These are phyloP conservation scores for Metschnikowia peoriensis DNA, from an alignment of 805 yeast genomes.

Conservation along the genomic window DNA sequence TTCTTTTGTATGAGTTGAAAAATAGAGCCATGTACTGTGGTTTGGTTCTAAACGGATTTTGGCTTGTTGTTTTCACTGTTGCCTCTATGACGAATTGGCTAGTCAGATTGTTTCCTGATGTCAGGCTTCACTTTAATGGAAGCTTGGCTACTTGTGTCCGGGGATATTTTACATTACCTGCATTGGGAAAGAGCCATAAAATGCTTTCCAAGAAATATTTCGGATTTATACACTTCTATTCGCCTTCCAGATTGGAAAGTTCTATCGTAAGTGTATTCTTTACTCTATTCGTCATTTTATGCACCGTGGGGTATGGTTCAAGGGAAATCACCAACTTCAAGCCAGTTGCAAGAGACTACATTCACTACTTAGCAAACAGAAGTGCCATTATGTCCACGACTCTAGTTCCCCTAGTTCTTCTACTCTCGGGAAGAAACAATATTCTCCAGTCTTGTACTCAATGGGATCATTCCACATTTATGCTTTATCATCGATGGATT, in stretches of 20 bases:
- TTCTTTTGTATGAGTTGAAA: conserved; percentile 1
- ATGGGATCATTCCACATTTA: conserved; percentile 57
- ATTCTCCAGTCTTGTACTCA: conserved; percentile 61
- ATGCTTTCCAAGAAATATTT: neutral
- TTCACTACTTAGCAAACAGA: conserved; percentile 46
- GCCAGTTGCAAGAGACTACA: neutral
- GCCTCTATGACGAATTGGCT: conserved; percentile 7
- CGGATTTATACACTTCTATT: conserved; percentile 2
- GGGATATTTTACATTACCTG: conserved; percentile 6
- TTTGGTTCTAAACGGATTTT: conserved; percentile 5
- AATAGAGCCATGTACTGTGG: conserved; percentile 20
- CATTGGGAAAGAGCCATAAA: conserved; percentile 17
- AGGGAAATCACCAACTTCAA: neutral
- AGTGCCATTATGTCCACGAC: conserved; percentile 48
- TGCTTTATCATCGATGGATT: conserved; percentile 62
- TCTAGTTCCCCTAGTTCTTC: conserved; percentile 50
- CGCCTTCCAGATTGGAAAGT: conserved; percentile 6
- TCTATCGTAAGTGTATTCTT: neutral
- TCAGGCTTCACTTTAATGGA: conserved; percentile 1
- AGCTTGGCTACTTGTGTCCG: neutral
- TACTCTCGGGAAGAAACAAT: conserved; percentile 72
- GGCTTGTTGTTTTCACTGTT: neutral
- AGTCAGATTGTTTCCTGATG: conserved; percentile 1
- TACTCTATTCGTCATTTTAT: neutral
- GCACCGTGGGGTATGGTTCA: neutral